phyloP scores from a whole-genome alignment of 495 filamentous ascomycete genomes.

The Tetracladium setigerum region DNA sequence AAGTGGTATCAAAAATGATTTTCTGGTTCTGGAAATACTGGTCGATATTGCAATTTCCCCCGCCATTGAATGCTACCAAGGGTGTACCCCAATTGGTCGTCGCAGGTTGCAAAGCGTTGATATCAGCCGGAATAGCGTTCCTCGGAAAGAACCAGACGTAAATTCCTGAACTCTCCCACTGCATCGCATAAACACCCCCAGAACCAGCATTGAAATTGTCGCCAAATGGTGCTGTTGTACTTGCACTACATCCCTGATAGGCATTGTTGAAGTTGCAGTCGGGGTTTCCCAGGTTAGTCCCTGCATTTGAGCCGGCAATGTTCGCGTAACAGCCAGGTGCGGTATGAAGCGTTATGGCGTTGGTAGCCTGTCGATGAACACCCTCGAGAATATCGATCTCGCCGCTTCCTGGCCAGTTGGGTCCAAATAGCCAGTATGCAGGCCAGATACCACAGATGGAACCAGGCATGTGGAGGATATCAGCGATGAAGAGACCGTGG shows the following conservation, averaged over 20 bases:
- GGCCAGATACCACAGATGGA: constrained; percentile 55
- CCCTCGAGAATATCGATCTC: constrained; percentile 94
- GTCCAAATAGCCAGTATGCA: constrained; percentile 37
- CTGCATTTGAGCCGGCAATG: constrained; percentile 38
- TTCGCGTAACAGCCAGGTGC: constrained; percentile 45
- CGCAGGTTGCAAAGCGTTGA: constrained; percentile 38
- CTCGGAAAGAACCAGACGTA: constrained; percentile 39
- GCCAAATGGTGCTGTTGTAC: constrained; percentile 48
- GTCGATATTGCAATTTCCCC: constrained; percentile 51
- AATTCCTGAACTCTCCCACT: constrained; percentile 63
- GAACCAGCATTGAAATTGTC: constrained; percentile 62
- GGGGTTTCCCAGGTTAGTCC: constrained; percentile 34
- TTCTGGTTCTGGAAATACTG: constrained; percentile 59
- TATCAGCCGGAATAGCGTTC: constrained; percentile 41
- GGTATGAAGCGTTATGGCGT: constrained; percentile 74
- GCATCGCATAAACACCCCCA: constrained; percentile 73
- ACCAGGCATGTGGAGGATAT: constrained; percentile 71
- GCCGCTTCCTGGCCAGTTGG: constrained; percentile 68
- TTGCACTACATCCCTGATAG: constrained; percentile 42
- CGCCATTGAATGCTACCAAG: constrained; percentile 54
- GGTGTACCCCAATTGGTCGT: constrained; percentile 57
- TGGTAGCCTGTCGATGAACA: constrained; percentile 58
- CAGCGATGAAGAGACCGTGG: constrained; percentile 64
- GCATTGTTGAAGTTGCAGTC: constrained; percentile 52
- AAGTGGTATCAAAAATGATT: constrained; percentile 75